Evolutionary conservation across 2,329 filamentous ascomycete species (phyloP), one percentile per base, ranked within the genome.

Genomic region (Pseudofabraea citricarpa): DNA sequence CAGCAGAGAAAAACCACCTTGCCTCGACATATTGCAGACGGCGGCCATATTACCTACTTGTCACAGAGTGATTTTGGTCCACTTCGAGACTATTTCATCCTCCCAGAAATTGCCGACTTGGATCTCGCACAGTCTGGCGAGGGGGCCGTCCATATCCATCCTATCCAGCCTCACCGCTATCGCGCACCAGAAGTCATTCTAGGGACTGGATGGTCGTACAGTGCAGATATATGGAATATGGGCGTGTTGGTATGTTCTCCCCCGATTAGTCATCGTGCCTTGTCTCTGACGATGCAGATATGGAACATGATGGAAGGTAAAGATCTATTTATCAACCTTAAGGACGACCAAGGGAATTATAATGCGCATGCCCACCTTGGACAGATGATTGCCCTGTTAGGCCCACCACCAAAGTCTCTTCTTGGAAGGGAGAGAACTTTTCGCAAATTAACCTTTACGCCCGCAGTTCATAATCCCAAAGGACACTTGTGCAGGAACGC

Each of bases 151-250:
- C 47, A 39, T 38, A 96, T 62, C 90, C 90, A n/a, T 96, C 91
- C 71, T 96, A 96, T 97, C 57, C 91, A 97, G 64, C 96, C 91
- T 7, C 77, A 90, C 58, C 90, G 96, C 66, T 97, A 95, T 66
- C 79, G 90, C 43, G 96, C 91, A 1, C 91, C 91, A 2, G 91
- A 96, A 67, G 91, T 97, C 45, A 95, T 97, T 47, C 72, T 97
- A 15, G 91, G 91, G 24, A 82, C 88, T 3, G 95, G 95, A 71
- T 97, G 91, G 91, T 90, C 90, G 52, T 91, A 91, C 16, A 96
- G 90, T 61, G 96, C 91, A 2, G 91, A 97, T 65, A 87, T 96
- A 6, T 97, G 91, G 91, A 96, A 91, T 66, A 95, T 97, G 90
- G 89, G 91, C 41, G 87, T 86, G 53, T 96, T 97, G 90, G 91